A percentile compares a stretch with the other conserved stretches of the same genome.
These are phyloP conservation scores for Fusarium multiceps DNA, from an alignment of 2,329 filamentous ascomycete genomes.

Conservation along the genomic window DNA sequence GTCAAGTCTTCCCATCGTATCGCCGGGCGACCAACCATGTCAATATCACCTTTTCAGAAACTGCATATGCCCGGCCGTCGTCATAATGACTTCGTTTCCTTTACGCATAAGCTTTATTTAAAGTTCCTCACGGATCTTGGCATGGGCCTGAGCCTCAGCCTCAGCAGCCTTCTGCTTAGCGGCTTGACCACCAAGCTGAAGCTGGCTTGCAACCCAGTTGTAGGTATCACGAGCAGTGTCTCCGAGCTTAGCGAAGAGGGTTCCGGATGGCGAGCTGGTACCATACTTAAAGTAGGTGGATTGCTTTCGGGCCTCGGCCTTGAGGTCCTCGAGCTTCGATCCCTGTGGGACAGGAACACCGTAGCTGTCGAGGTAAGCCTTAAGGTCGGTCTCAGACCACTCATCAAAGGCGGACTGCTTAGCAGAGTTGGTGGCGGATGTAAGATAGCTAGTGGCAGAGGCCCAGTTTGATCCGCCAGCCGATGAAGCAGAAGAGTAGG, in stretches of 20 bases:
- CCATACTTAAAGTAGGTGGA: slow-evolving; percentile 82
- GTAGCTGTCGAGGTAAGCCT: slow-evolving; percentile 83
- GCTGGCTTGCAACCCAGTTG: slow-evolving; percentile 64
- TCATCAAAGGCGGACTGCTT: slow-evolving; percentile 76
- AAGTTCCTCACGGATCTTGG: slow-evolving; percentile 61
- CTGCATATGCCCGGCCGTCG: background rate
- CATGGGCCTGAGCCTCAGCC: slow-evolving; percentile 47
- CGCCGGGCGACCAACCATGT: background rate
- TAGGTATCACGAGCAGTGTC: slow-evolving; percentile 60
- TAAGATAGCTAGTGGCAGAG: slow-evolving; percentile 76
- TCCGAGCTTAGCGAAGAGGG: slow-evolving; percentile 72
- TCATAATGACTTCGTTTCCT: background rate
- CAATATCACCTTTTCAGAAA: background rate
- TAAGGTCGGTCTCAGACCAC: slow-evolving; percentile 80
- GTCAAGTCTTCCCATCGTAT: slow-evolving; percentile 3
- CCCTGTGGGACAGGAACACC: slow-evolving; percentile 76
- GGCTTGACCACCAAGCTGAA: slow-evolving; percentile 60
- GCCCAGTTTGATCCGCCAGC: slow-evolving; percentile 69
- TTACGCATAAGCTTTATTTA: slow-evolving; percentile 54
- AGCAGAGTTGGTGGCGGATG: slow-evolving; percentile 71
- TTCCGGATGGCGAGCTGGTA: slow-evolving; percentile 72
- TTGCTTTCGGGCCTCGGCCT: slow-evolving; percentile 77
- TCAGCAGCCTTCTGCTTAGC: slow-evolving; percentile 61
- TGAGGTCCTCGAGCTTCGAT: slow-evolving; percentile 74
- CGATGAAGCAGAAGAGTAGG: slow-evolving; percentile 68